Percentiles rank a stretch among this genome's conserved stretches.
Conservation (phyloP, 2,329 filamentous ascomycete species). For the Venturiaceae sp. region DNA sequence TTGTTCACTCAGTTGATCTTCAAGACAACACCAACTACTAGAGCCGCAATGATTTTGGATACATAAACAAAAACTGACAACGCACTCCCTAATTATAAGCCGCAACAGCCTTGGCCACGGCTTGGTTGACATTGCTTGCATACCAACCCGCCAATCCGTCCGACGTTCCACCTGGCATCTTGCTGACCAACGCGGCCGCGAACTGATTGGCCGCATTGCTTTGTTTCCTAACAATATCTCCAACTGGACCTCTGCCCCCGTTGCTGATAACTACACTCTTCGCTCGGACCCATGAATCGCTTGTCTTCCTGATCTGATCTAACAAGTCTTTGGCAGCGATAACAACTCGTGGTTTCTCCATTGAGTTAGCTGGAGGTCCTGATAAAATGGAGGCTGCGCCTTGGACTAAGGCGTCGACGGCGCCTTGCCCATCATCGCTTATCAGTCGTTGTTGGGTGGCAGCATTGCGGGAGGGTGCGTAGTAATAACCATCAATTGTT, state of each 20-base stretch:
- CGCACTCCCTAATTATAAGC: not conserved
- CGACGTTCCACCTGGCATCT: not conserved
- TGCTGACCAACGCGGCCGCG: not conserved
- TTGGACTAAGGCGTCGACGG: not conserved
- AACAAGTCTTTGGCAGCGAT: not conserved
- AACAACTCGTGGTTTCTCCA: not conserved
- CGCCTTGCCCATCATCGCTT: not conserved
- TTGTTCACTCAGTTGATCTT: too few species aligned
- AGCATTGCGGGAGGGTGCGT: not conserved
- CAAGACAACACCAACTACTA: too few species aligned
- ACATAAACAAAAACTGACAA: too few species aligned
- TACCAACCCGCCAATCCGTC: not conserved
- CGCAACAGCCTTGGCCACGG: not conserved
- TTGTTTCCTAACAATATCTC: not conserved
- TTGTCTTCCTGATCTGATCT: not conserved
- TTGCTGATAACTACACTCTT: not conserved
- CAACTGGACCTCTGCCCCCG: not conserved
- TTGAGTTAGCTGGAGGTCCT: not conserved
- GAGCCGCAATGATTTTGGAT: too few species aligned
- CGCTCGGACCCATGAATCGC: not conserved
- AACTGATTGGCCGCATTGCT: not conserved
- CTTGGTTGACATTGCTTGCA: not conserved
- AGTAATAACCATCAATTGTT: not conserved
- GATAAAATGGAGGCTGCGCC: not conserved
- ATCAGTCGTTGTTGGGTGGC: not conserved